These are phyloP conservation scores for Rhynchosporium agropyri DNA, from an alignment of 2,329 filamentous ascomycete species.

Conservation along the genomic window DNA sequence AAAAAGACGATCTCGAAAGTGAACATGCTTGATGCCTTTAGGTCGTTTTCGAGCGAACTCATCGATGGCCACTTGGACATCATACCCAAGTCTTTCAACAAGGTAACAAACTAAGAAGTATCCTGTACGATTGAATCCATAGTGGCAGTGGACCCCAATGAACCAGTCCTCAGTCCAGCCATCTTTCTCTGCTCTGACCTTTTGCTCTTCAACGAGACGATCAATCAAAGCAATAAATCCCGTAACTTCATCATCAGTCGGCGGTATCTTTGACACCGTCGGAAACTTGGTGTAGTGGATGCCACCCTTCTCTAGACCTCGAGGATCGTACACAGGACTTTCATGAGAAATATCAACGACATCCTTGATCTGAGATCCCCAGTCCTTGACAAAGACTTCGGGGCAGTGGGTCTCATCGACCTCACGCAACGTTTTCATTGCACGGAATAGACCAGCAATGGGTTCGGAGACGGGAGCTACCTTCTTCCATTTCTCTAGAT, in stretches of 20 bases:
- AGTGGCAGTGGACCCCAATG: constrained; percentile 86
- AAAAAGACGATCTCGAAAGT: constrained; percentile 84
- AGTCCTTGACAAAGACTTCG: constrained; percentile 67
- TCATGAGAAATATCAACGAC: constrained; percentile 93
- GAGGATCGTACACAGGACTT: constrained; percentile 83
- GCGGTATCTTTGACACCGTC: constrained; percentile 89
- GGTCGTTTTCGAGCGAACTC: constrained; percentile 73
- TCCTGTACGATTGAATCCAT: constrained; percentile 84
- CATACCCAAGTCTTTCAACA: constrained; percentile 75
- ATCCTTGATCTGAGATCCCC: constrained; percentile 68
- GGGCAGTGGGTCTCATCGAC: constrained; percentile 84
- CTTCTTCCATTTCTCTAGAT: constrained; percentile 86
- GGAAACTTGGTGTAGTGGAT: constrained; percentile 84
- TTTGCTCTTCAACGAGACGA: constrained; percentile 59
- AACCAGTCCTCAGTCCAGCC: constrained; percentile 48
- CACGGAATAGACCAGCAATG: constrained; percentile 80
- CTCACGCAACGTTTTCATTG: constrained; percentile 91
- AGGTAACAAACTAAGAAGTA: constrained; percentile 90
- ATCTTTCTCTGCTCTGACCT: constrained; percentile 48
- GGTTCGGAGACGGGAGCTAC: constrained; percentile 76
- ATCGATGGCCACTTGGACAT: constrained; percentile 75
- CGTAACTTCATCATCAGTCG: constrained; percentile 55
- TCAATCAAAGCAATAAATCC: constrained; percentile 61
- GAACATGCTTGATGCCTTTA: constrained; percentile 84
- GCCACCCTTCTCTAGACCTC: constrained; percentile 65